Evolutionary conservation across 2,329 filamentous ascomycete genomes (phyloP), one percentile per base, ranked within the genome.

Genomic region (Colletotrichum truncatum): DNA sequence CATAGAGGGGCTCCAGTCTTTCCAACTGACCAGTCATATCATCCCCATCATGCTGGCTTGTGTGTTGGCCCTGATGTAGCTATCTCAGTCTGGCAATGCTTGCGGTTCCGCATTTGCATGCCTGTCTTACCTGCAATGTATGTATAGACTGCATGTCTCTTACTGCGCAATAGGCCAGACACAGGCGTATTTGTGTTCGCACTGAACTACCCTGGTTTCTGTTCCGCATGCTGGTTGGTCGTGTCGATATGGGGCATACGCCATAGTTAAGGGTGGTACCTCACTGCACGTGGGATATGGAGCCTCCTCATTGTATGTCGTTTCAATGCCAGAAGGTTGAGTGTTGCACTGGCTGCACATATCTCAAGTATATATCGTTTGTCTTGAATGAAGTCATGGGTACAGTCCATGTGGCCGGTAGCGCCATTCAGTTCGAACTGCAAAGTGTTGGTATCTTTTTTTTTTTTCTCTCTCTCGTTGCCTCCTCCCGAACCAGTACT

Each of bases 81-180:
- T 41, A 52, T 59, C 55, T 54, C 30, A 52, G 43, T 55, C 28
- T 32, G 61, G 61, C n/a, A 66, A 66, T 53, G 51, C 55, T 67
- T 61, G 65, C 55, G 61, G 55, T 16, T 26, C 21, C 14, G 12
- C 23, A 39, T n/a, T 12, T 61, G 46, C 38, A 26, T 38, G 30
- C 16, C 16, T 11, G 18, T 12, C 11, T n/a, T 23, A 14, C 30
- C 12, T 21, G 10, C 16, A 26, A 12, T 26, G 21, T 43, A 9
- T 39, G 16, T 16, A 43, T 43, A 14, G 7, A 36, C 18, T 4
- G n/a, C 26, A 23, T 30, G 4, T 23, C 23, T 14, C 32, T 39
- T 25, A 34, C 28, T 16, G n/a, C n/a, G n/a, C n/a, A n/a, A n/a
- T n/a, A n/a, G n/a, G n/a, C n/a, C n/a, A n/a, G n/a, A n/a, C n/a